Conservation (phyloP, 805 yeast genomes). For the Monosporozyma unispora region DNA sequence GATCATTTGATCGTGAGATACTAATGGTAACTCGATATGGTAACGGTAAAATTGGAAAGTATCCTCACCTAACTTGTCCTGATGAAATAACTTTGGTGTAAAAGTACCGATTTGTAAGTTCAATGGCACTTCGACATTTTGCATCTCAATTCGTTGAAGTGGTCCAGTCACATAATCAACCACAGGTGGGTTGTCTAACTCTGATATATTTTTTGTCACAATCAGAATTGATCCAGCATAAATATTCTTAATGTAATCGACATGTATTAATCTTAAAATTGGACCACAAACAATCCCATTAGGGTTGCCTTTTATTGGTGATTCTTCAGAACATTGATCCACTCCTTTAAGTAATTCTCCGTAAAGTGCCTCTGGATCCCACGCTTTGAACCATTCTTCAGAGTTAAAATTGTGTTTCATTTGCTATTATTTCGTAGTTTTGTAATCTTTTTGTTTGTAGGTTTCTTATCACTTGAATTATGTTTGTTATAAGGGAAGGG, state of each 20-base stretch:
- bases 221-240: conserved; percentile 66
- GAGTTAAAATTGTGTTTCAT: conserved; percentile 2
- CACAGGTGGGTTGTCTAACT: conserved; percentile 27
- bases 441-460: neutral
- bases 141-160: too few species aligned
- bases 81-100: conserved; percentile 37
- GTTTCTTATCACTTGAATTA: too few species aligned
- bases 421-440: neutral
- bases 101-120: conserved; percentile 35
- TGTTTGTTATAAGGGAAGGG: too few species aligned
- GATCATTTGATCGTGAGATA: conserved; percentile 47
- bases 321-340: conserved; percentile 9
- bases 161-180: conserved; percentile 10
- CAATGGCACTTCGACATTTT: neutral
- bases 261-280: conserved; percentile 54
- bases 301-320: conserved; percentile 11
- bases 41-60: conserved; percentile 57
- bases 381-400: conserved; percentile 12
- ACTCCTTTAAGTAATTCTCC: neutral
- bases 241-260: conserved; percentile 39
- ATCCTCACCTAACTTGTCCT: conserved; percentile 22
- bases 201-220: conserved; percentile 41
- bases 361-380: neutral
- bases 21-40: conserved; percentile 42
- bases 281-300: conserved; percentile 61